A percentile compares a stretch with the other conserved stretches of the same genome.
phyloP scores from a whole-genome alignment of 2,329 filamentous ascomycete species.

The Didymella glomerata region DNA sequence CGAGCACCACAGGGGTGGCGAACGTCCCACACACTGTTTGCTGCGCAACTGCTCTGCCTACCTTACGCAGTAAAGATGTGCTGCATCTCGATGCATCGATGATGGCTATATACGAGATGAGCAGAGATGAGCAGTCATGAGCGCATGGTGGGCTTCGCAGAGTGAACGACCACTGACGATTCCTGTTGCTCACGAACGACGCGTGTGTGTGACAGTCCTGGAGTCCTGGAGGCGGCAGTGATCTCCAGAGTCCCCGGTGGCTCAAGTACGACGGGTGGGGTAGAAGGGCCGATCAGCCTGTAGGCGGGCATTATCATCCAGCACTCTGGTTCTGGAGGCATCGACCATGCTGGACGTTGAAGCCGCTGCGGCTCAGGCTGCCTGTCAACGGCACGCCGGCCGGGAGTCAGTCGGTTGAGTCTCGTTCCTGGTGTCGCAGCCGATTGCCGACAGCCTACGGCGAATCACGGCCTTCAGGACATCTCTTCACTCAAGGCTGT shows the following conservation, averaged over 20 bases:
- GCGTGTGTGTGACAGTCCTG: neutral
- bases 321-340: slow-evolving; percentile 2
- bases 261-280: neutral
- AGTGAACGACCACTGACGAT: neutral
- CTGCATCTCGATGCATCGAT: slow-evolving; percentile 9
- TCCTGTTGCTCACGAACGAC: neutral
- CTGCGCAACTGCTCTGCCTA: neutral
- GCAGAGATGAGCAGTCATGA: neutral
- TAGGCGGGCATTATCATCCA: slow-evolving; percentile 1
- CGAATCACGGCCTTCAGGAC: neutral
- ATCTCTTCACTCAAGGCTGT: neutral
- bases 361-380: neutral
- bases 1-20: slow-evolving; percentile 4
- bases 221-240: slow-evolving; percentile 2
- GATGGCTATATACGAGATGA: neutral
- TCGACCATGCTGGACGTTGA: neutral
- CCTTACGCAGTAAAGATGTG: slow-evolving; percentile 1
- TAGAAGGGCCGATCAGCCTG: slow-evolving; percentile 8
- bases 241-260: slow-evolving; percentile 6
- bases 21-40: neutral
- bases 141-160: neutral
- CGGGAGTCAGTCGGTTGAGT: slow-evolving; percentile 2
- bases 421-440: slow-evolving; percentile 3
- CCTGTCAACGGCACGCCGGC: neutral
- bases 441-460: neutral